A percentile compares a stretch with the other conserved stretches of the same genome.
phyloP scores from a whole-genome alignment of 139 green algal genomes.

The Bryopsis sp. region DNA sequence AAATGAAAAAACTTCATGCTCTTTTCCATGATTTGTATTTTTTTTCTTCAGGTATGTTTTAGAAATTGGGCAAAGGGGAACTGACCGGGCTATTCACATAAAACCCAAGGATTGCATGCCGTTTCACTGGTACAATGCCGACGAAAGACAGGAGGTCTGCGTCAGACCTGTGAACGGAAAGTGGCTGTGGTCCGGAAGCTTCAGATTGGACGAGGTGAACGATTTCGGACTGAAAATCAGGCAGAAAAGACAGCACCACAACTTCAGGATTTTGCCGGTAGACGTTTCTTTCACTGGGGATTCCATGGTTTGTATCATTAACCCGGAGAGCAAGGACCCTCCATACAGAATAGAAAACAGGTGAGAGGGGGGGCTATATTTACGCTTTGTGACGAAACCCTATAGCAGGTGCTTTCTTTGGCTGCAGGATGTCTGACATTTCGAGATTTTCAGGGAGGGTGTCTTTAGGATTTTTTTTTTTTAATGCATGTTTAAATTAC shows the following conservation, averaged over 20 bases:
- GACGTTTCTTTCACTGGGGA: slow-evolving; percentile 30
- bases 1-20: too few relatives aligned
- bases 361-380: not conserved
- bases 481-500: too few relatives aligned
- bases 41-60: too few relatives aligned
- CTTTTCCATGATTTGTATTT: too few relatives aligned
- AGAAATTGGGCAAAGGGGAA: not conserved
- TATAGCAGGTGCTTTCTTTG: too few relatives aligned
- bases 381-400: too few relatives aligned
- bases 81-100: not conserved
- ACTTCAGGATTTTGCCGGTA: slow-evolving; percentile 33
- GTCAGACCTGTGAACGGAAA: slow-evolving; percentile 18
- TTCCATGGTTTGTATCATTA: slow-evolving; percentile 27
- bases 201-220: slow-evolving; percentile 23
- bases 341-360: slow-evolving; percentile 48
- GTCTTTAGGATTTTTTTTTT: too few relatives aligned
- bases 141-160: slow-evolving; percentile 26
- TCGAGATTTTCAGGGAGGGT: too few relatives aligned
- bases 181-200: slow-evolving; percentile 32
- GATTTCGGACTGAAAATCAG: slow-evolving; percentile 30
- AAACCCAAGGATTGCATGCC: not conserved
- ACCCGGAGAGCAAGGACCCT: slow-evolving; percentile 9
- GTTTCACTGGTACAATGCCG: slow-evolving; percentile 32
- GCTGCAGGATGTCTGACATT: too few relatives aligned
- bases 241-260: slow-evolving; percentile 2